Evolutionary conservation across 768 basidiomycete species (phyloP), one percentile per base, ranked within the genome.

Genomic region (Tylopilus plumbeoviolaceoides): DNA sequence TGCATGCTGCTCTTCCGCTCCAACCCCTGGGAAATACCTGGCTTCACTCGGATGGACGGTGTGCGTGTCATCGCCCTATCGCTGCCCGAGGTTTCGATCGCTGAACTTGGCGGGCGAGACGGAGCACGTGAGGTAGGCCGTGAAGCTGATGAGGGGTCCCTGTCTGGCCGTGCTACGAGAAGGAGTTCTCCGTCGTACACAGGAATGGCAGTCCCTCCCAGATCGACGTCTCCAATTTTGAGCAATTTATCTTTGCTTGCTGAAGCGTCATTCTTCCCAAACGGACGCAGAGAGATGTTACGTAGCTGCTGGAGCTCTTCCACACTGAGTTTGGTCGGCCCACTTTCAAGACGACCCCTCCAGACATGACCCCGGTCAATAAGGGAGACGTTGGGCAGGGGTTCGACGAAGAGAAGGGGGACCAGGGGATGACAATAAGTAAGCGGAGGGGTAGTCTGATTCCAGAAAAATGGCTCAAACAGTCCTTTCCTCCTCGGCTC

Each of bases 391-490:
- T 80, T 74, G 1, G 89, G 89, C 1, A 91, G 68, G 1, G 85
- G 79, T 52, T 92, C 89, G 1, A 85, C 80, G 68, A 93, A 91
- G 14, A 90, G 72, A 17, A 92, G 75, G 2, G 90, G 87, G 31
- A 79, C 72, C 40, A 85, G 71, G 1, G 78, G 77, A 31, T 80
- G 72, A 42, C 73, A 74, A 2, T 74, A 71, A 10, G 66, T 59
- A 20, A 70, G 67, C 0, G 74, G 62, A 36, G 73, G 66, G 3
- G 72, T 65, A 23, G 66, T 60, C 41, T 78, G 76, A 5, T 75
- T 72, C 88, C 88, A 91, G 69, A 85, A 89, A 58, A 84, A 81
- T 0, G 88, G 87, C 57, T 89, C 87, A 51, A 88, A 91, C 2
- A 85, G 69, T 8, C 87, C 86, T 64, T 78, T 83, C n/a, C 83